phyloP scores from a whole-genome alignment of 139 green algal species.

The Marvania coccoides region DNA sequence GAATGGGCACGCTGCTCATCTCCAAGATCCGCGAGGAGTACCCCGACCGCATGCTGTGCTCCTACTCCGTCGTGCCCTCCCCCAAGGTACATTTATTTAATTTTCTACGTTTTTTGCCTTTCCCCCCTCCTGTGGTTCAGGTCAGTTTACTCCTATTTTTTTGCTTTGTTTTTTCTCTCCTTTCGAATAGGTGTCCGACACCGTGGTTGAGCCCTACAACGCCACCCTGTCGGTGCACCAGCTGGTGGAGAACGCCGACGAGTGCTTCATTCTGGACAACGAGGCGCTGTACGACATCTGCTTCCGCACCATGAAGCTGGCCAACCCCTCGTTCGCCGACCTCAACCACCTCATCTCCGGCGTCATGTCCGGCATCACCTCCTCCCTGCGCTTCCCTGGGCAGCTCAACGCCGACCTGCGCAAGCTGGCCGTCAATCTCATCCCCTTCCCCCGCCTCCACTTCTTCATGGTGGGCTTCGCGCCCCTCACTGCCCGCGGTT shows the following conservation, averaged over 20 bases:
- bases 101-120: too few relatives aligned
- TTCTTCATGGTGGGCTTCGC: constrained; percentile 96
- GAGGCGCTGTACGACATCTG: constrained; percentile 98
- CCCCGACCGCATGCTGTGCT: constrained; percentile 95
- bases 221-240: constrained; percentile 81
- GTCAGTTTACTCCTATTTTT: too few relatives aligned
- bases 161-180: too few relatives aligned
- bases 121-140: too few relatives aligned
- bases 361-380: constrained; percentile 87
- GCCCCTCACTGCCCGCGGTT: constrained; percentile 82
- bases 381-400: constrained; percentile 90
- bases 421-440: constrained; percentile 90
- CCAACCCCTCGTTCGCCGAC: constrained; percentile 86
- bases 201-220: constrained; percentile 86
- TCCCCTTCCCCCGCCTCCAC: constrained; percentile 92
- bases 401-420: constrained; percentile 89
- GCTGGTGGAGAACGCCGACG: constrained; percentile 91
- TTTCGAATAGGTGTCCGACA: constrained; percentile 85
- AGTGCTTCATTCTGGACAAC: constrained; percentile 95
- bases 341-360: constrained; percentile 91
- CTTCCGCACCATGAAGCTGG: constrained; percentile 96
- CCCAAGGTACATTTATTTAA: too few relatives aligned
- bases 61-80: constrained; percentile 95
- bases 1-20: constrained; percentile 98
- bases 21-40: constrained; percentile 98